Percentiles rank a stretch among this genome's conserved stretches.
Evolutionary conservation across 2,329 filamentous ascomycete species (phyloP).

Genomic region (Helminthosporium solani): DNA sequence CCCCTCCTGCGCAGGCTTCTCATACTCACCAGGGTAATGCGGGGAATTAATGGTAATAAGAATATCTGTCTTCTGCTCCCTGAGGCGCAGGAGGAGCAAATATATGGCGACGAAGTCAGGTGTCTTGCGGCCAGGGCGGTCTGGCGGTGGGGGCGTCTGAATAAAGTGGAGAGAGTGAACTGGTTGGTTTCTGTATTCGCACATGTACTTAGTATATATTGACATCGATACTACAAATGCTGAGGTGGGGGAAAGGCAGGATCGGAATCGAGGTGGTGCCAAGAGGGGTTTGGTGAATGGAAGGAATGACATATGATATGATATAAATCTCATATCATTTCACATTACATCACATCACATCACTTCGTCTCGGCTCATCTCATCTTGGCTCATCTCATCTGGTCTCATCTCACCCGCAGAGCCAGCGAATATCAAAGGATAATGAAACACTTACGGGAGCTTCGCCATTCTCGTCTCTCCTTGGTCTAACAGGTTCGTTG

Average conservation of each 20-base stretch:
- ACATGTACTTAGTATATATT: no score
- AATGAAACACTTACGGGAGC: slow-evolving; percentile 37
- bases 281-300: no score
- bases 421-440: background rate
- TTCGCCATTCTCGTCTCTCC: slow-evolving; percentile 32
- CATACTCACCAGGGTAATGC: slow-evolving; percentile 72
- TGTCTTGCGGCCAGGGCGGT: slow-evolving; percentile 30
- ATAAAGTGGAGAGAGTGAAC: slow-evolving; percentile 69
- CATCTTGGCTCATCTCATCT: no score
- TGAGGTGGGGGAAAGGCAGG: no score
- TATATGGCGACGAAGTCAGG: slow-evolving; percentile 70
- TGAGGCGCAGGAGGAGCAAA: slow-evolving; percentile 74
- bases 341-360: no score
- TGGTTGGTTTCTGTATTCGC: slow-evolving; percentile 53
- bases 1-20: slow-evolving; percentile 66
- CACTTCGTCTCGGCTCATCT: no score
- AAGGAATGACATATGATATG: no score
- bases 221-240: no score
- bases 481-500: slow-evolving; percentile 37
- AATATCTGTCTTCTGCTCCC: slow-evolving; percentile 74
- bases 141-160: slow-evolving; percentile 46
- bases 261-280: no score
- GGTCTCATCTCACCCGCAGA: no score
- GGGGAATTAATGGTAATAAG: slow-evolving; percentile 87
- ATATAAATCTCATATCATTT: no score